phyloP scores from a whole-genome alignment of 306 rosid genomes.

The Senna tora region DNA sequence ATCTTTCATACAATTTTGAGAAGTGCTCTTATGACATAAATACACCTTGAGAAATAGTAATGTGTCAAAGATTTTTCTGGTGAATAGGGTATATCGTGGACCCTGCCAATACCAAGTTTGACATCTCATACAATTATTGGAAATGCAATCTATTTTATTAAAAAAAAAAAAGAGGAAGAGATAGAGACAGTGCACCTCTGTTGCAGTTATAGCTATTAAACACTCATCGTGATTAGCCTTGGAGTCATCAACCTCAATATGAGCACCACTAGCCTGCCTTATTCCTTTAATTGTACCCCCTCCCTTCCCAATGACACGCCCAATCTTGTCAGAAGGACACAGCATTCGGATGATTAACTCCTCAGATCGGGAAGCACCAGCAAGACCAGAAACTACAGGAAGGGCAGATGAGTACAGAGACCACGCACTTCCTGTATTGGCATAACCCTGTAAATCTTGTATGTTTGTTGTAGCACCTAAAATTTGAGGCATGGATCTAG shows the following conservation, averaged over 20 bases:
- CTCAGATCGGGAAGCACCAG: conserved; percentile 62
- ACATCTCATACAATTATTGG: not conserved
- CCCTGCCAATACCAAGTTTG: conserved; percentile 1
- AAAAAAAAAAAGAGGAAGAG: conserved; percentile 15
- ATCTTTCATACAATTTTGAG: not conserved
- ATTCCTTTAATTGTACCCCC: conserved; percentile 89
- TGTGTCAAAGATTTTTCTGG: too few species aligned
- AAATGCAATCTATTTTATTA: not conserved
- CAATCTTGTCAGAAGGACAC: conserved; percentile 87
- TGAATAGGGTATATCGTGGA: conserved; percentile 10
- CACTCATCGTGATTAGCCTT: conserved; percentile 72
- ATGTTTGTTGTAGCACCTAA: conserved; percentile 68
- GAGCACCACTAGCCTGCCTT: conserved; percentile 88
- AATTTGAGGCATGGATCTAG: conserved; percentile 65
- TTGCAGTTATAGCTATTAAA: conserved; percentile 67
- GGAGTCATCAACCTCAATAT: conserved; percentile 85
- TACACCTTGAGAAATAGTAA: too few species aligned
- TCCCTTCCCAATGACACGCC: conserved; percentile 93
- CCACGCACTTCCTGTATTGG: conserved; percentile 74
- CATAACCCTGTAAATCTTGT: conserved; percentile 76
- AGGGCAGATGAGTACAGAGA: conserved; percentile 80
- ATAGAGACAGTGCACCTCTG: conserved; percentile 59
- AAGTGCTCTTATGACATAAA: not conserved
- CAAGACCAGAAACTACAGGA: conserved; percentile 70
- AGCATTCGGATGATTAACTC: conserved; percentile 55